A percentile compares a stretch with the other conserved stretches of the same genome.
These are phyloP conservation scores for Apiospora kogelbergensis DNA, from an alignment of 2,329 filamentous ascomycete species.

Conservation along the genomic window DNA sequence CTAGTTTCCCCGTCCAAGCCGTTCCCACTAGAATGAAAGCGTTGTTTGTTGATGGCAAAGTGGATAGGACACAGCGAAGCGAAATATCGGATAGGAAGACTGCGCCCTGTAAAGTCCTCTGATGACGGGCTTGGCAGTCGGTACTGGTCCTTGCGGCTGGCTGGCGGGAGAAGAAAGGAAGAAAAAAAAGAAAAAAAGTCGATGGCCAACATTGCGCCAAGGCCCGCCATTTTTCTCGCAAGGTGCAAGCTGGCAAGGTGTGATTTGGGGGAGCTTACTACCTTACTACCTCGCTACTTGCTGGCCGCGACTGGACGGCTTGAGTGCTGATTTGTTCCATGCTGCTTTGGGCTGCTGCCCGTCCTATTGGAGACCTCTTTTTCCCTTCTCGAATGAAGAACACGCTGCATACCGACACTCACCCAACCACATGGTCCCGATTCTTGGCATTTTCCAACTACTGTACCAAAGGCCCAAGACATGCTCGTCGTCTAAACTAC, in stretches of 20 bases:
- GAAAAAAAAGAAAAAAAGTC: not conserved
- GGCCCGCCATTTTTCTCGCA: not conserved
- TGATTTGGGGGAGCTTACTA: not conserved
- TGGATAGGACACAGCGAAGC: not conserved
- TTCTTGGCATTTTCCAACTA: not conserved
- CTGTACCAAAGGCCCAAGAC: not conserved
- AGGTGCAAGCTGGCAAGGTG: not conserved
- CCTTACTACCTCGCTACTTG: not conserved
- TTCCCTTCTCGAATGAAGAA: not conserved
- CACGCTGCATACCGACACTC: not conserved
- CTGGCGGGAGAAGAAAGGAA: not conserved
- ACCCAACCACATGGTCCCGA: not conserved
- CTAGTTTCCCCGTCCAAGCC: constrained; percentile 2
- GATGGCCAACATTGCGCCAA: constrained; percentile 3
- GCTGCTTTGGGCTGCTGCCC: not conserved
- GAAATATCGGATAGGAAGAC: not conserved
- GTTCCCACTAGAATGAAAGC: constrained; percentile 1
- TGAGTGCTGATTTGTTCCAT: not conserved
- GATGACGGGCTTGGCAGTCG: not conserved
- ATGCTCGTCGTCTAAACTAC: too few relatives aligned
- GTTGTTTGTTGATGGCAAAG: not conserved
- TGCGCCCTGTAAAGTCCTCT: not conserved
- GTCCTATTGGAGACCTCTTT: not conserved
- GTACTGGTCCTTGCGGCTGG: not conserved
- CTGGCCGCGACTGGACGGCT: not conserved